Evolutionary conservation across 2,329 filamentous ascomycete species (phyloP).

Genomic region (Berkeleyomyces basicola): DNA sequence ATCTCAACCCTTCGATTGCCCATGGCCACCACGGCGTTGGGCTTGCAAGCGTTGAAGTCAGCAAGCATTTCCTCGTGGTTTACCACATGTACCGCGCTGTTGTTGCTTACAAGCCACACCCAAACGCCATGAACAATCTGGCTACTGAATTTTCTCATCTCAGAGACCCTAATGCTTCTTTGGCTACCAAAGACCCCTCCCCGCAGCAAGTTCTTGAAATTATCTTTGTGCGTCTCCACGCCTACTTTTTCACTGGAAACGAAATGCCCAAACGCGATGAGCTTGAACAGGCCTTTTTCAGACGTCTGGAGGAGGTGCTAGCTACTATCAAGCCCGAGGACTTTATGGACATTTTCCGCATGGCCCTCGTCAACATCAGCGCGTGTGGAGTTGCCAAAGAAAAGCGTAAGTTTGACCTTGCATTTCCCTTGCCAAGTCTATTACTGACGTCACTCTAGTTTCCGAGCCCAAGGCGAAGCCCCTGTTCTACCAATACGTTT

Average conservation of each 20-base stretch:
- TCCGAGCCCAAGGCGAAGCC: constrained; percentile 23
- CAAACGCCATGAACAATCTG: constrained; percentile 58
- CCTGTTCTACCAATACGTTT: constrained; percentile 9
- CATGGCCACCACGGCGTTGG: constrained; percentile 81
- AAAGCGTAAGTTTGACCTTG: neutral
- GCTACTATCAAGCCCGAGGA: constrained; percentile 1
- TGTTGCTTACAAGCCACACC: constrained; percentile 56
- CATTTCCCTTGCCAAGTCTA: neutral
- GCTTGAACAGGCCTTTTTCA: constrained; percentile 70
- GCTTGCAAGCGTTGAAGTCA: constrained; percentile 63
- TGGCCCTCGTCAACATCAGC: constrained; percentile 72
- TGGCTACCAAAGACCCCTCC: constrained; percentile 17
- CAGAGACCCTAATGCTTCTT: constrained; percentile 21
- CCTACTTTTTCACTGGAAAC: constrained; percentile 63
- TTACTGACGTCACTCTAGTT: constrained; percentile 20
- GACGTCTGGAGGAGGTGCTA: constrained; percentile 40
- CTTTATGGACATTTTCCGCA: constrained; percentile 19
- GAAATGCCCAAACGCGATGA: constrained; percentile 61
- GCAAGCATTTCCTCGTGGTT: constrained; percentile 66
- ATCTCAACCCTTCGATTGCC: constrained; percentile 63
- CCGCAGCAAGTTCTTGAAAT: constrained; percentile 49
- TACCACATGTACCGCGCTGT: constrained; percentile 83
- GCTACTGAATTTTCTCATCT: constrained; percentile 53
- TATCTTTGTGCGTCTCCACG: constrained; percentile 79
- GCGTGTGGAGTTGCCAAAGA: constrained; percentile 57